A percentile compares a stretch with the other conserved stretches of the same genome.
These are phyloP conservation scores for Takakia lepidozioides DNA, from an alignment of 225 moss, liverwort and hornwort species.

Conservation along the genomic window DNA sequence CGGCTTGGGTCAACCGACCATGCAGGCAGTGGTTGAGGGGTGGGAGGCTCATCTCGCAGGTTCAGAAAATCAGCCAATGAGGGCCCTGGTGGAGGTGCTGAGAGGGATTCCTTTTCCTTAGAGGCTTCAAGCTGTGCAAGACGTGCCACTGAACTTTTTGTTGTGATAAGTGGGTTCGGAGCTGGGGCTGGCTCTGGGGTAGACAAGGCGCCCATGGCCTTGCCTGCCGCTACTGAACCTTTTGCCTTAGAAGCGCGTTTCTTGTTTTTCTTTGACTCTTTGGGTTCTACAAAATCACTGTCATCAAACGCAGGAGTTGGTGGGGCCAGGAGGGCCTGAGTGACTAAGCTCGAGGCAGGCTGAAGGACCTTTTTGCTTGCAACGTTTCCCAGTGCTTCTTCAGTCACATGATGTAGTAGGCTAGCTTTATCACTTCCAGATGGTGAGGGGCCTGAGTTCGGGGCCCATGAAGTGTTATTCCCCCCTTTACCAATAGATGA, in stretches of 20 bases:
- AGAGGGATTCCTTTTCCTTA: constrained; percentile 52
- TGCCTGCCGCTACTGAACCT: constrained; percentile 19
- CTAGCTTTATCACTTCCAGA: constrained; percentile 1
- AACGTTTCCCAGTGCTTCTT: background rate
- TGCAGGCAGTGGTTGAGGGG: constrained; percentile 67
- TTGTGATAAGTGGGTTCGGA: constrained; percentile 26
- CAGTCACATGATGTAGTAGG: background rate
- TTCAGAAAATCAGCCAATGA: constrained; percentile 83
- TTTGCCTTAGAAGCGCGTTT: constrained; percentile 60
- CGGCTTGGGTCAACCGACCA: constrained; percentile 71
- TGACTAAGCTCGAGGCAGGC: too few species aligned
- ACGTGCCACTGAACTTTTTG: constrained; percentile 50
- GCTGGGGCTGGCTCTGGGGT: constrained; percentile 30
- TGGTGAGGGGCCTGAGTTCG: too few species aligned
- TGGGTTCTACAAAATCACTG: constrained; percentile 58
- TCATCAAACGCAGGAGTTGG: constrained; percentile 31
- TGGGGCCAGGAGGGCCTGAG: too few species aligned
- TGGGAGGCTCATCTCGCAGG: constrained; percentile 47
- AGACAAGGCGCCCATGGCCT: constrained; percentile 16
- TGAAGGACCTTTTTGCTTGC: background rate
- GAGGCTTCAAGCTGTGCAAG: constrained; percentile 26
- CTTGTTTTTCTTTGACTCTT: constrained; percentile 67
- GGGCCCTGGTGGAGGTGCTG: constrained; percentile 63
- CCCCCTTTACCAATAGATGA: background rate
- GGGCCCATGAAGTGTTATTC: constrained; percentile 6